These are phyloP conservation scores for Volvariella surrecta DNA, from an alignment of 1,284 basidiomycete species.

Conservation along the genomic window DNA sequence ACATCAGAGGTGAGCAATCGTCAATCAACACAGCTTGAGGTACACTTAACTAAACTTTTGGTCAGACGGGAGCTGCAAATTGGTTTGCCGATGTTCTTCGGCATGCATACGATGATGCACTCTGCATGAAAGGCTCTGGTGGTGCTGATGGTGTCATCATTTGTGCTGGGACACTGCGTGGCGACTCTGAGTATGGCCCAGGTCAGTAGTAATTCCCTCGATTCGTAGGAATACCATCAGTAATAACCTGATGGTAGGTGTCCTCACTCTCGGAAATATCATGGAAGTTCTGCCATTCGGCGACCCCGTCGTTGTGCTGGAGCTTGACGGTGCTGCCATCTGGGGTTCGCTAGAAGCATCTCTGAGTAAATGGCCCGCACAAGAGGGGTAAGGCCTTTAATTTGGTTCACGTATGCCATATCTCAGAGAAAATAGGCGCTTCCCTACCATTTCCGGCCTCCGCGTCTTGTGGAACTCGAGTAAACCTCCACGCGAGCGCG, in stretches of 20 bases:
- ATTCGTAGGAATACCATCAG: no score
- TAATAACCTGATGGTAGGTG: conserved; percentile 45
- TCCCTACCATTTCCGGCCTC: conserved; percentile 85
- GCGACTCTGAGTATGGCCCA: conserved; percentile 81
- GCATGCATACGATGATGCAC: conserved; percentile 80
- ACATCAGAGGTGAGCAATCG: conserved; percentile 45
- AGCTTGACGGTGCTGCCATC: conserved; percentile 74
- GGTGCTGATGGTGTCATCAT: conserved; percentile 76
- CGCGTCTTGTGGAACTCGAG: conserved; percentile 84
- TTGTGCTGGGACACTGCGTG: conserved; percentile 81
- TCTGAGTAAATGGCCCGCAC: conserved; percentile 77
- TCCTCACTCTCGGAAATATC: conserved; percentile 76
- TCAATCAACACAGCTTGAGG: neutral
- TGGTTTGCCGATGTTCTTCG: conserved; percentile 86
- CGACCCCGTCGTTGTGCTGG: conserved; percentile 77
- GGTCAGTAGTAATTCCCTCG: conserved; percentile 30
- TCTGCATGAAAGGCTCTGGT: conserved; percentile 49
- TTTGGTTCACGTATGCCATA: conserved; percentile 3
- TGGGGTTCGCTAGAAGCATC: conserved; percentile 79
- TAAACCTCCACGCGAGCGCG: conserved; percentile 57
- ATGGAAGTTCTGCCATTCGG: conserved; percentile 87
- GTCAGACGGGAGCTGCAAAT: conserved; percentile 73
- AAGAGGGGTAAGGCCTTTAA: conserved; percentile 74
- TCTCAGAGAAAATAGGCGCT: conserved; percentile 57
- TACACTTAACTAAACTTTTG: neutral